Conservation (phyloP, 2,329 filamentous ascomycete genomes). For the Endothia cerciana region DNA sequence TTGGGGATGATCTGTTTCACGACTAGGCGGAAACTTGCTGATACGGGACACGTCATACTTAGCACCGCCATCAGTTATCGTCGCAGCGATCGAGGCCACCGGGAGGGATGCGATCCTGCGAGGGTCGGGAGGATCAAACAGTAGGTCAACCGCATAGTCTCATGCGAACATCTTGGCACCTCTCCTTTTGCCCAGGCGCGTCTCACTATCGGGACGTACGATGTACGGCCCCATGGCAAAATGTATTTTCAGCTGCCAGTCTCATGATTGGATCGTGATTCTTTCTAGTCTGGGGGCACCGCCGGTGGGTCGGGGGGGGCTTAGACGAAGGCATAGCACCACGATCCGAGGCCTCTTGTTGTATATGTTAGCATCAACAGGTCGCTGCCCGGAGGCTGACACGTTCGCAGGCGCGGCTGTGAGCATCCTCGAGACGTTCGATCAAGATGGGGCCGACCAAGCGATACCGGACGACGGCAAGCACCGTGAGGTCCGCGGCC, state of each 20-base stretch:
- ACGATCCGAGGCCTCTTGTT: not conserved
- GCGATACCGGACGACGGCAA: constrained; percentile 37
- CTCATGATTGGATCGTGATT: not conserved
- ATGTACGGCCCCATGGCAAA: not conserved
- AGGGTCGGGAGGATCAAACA: constrained; percentile 83
- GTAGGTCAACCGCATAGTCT: constrained; percentile 54
- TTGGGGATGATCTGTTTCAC: not conserved
- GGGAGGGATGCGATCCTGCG: constrained; percentile 93
- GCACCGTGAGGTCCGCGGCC: constrained; percentile 71
- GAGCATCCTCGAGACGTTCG: constrained; percentile 87
- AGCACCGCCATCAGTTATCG: constrained; percentile 87
- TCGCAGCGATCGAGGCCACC: constrained; percentile 84
- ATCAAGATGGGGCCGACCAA: constrained; percentile 45
- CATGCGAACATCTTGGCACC: not conserved
- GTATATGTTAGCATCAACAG: not conserved
- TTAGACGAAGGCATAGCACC: not conserved
- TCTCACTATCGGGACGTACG: no score
- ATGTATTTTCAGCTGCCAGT: not conserved
- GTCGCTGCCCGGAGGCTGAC: not conserved
- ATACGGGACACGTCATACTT: constrained; percentile 25
- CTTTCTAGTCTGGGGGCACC: not conserved
- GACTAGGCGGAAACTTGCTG: constrained; percentile 11
- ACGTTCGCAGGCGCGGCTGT: constrained; percentile 71
- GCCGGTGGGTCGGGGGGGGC: no score
- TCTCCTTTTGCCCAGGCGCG: no score